These are phyloP conservation scores for Fragaria ananassa DNA, from an alignment of 306 rosid genomes.

Conservation along the genomic window DNA sequence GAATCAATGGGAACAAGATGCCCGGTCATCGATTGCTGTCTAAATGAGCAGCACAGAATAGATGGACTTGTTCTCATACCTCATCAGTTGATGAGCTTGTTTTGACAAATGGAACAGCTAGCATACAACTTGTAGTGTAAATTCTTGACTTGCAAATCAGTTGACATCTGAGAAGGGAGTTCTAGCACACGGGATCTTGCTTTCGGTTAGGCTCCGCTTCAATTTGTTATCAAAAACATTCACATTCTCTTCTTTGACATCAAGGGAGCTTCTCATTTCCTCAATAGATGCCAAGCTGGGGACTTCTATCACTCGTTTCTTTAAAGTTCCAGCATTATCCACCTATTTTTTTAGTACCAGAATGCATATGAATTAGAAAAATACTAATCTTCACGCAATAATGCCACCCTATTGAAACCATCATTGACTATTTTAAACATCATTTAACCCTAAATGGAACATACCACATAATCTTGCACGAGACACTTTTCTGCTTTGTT, in stretches of 20 bases:
- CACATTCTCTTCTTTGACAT: constrained; percentile 43
- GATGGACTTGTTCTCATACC: constrained; percentile 6
- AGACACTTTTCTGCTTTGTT: constrained; percentile 61
- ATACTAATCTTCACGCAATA: background rate
- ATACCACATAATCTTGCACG: constrained; percentile 66
- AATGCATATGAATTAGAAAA: background rate
- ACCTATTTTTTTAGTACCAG: constrained; percentile 38
- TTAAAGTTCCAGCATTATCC: constrained; percentile 39
- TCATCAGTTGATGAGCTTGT: constrained; percentile 60
- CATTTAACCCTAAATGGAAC: background rate
- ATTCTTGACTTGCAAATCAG: constrained; percentile 12
- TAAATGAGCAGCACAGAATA: background rate
- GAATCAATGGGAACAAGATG: background rate
- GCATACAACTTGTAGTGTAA: background rate
- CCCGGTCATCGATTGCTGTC: background rate
- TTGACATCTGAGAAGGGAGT: constrained; percentile 71
- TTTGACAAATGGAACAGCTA: background rate
- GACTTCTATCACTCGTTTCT: constrained; percentile 43
- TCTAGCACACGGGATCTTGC: constrained; percentile 51
- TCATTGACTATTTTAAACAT: background rate
- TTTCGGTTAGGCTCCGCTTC: constrained; percentile 39
- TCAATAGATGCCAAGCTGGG: constrained; percentile 64
- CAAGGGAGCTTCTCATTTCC: constrained; percentile 57
- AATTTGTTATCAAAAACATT: constrained; percentile 22
- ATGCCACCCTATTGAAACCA: background rate